Conservation (phyloP, 352 stramenopile species). For the Phytophthora nicotianae region DNA sequence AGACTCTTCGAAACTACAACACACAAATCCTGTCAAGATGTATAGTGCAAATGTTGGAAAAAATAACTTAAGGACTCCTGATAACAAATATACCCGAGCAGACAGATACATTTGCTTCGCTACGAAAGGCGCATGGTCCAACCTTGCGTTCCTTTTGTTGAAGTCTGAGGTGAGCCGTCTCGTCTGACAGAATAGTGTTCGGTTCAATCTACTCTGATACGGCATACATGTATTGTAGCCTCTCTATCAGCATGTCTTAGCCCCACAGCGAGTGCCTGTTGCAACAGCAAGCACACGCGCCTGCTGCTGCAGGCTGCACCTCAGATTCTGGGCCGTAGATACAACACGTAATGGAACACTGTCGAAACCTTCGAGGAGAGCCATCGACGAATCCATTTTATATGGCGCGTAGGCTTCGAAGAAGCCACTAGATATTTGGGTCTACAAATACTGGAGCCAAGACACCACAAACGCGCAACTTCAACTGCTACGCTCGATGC, state of each 20-base stretch:
- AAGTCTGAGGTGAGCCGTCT: conserved; percentile 14
- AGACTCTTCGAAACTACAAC: background rate
- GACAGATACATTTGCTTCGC: background rate
- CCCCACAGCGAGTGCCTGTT: conserved; percentile 3
- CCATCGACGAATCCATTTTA: background rate
- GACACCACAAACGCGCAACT: conserved; percentile 17
- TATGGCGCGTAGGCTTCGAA: background rate
- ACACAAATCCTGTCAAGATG: background rate
- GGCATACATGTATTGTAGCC: conserved; percentile 1
- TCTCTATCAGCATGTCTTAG: background rate
- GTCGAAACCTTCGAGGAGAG: conserved; percentile 9
- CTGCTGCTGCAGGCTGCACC: conserved; percentile 1
- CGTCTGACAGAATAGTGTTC: conserved; percentile 15
- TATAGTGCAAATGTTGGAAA: background rate
- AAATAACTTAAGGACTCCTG: too few relatives aligned
- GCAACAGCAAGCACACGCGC: background rate
- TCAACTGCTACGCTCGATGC: conserved; percentile 21
- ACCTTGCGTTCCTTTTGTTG: conserved; percentile 25
- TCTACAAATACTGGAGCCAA: conserved; percentile 11
- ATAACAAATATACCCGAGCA: background rate
- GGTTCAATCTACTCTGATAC: conserved; percentile 7
- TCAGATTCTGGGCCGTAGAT: too few relatives aligned
- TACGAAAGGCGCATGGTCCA: conserved; percentile 9
- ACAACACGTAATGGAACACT: background rate
- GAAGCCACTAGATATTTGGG: conserved; percentile 10